These are phyloP conservation scores for Fusarium domesticum DNA, from an alignment of 2,329 filamentous ascomycete species.

Conservation along the genomic window DNA sequence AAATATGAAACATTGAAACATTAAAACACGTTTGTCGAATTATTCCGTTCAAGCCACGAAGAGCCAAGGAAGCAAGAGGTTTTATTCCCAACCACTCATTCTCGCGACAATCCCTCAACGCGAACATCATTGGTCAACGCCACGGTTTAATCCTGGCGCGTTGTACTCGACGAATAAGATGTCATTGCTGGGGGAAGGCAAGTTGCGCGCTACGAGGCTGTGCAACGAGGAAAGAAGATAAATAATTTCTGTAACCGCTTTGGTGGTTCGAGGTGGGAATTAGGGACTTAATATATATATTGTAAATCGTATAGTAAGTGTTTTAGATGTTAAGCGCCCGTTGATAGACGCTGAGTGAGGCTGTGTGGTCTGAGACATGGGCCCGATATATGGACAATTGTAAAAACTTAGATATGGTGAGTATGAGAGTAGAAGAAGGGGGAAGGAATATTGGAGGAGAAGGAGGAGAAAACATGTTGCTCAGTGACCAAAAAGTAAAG, in stretches of 20 bases:
- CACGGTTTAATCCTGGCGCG: constrained; percentile 22
- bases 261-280: constrained; percentile 20
- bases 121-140: constrained; percentile 16
- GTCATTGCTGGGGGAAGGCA: neutral
- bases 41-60: too few relatives aligned
- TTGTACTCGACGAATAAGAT: constrained; percentile 23
- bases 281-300: constrained; percentile 15
- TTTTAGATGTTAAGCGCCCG: constrained; percentile 17
- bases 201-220: constrained; percentile 14
- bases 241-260: constrained; percentile 28
- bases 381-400: too few relatives aligned
- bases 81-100: too few relatives aligned
- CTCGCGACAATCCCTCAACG: too few relatives aligned
- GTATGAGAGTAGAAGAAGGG: too few relatives aligned
- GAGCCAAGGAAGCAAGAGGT: neutral
- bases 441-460: too few relatives aligned
- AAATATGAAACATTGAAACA: constrained; percentile 20
- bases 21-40: constrained; percentile 13
- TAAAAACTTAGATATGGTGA: too few relatives aligned
- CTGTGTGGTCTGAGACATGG: too few relatives aligned
- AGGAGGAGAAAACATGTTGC: neutral
- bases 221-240: constrained; percentile 8
- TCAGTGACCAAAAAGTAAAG: neutral
- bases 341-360: too few relatives aligned
- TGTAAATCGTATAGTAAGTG: constrained; percentile 1